Evolutionary conservation across 306 rosid genomes (phyloP).

Genomic region (Castanea sativa): DNA sequence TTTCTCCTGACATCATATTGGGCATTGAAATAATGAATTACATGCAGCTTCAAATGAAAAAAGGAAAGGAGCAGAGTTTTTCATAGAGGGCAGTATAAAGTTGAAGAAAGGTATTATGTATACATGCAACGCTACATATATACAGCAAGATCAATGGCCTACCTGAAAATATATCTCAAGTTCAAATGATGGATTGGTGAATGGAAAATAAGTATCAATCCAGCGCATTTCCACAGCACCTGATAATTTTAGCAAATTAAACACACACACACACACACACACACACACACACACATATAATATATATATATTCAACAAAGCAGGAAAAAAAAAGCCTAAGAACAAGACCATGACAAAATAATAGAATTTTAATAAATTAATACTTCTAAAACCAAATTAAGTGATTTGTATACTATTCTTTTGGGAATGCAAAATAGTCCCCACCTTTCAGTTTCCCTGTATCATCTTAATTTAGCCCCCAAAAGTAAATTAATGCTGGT

Average conservation of each 20-base stretch:
- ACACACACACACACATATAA: too few relatives aligned
- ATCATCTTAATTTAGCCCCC: background rate
- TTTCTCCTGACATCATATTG: slow-evolving; percentile 52
- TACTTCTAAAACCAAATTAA: background rate
- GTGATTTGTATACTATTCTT: background rate
- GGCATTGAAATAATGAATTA: background rate
- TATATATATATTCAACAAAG: background rate
- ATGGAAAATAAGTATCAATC: slow-evolving; percentile 96
- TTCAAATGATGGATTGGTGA: slow-evolving; percentile 93
- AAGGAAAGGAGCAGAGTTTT: slow-evolving; percentile 45
- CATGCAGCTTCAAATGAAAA: background rate
- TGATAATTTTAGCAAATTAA: slow-evolving; percentile 35
- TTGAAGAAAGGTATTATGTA: background rate
- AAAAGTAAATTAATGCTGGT: background rate
- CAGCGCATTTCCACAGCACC: slow-evolving; percentile 98
- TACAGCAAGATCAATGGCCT: slow-evolving; percentile 17
- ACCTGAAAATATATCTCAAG: slow-evolving; percentile 95
- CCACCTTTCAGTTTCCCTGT: background rate
- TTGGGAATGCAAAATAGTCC: background rate
- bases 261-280: background rate
- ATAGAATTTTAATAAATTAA: background rate
- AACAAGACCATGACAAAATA: background rate
- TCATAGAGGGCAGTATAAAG: background rate
- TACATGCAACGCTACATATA: background rate
- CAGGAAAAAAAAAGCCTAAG: background rate